Conservation (phyloP, 1,284 basidiomycete genomes). For the Pseudozyma hubeiensis region DNA sequence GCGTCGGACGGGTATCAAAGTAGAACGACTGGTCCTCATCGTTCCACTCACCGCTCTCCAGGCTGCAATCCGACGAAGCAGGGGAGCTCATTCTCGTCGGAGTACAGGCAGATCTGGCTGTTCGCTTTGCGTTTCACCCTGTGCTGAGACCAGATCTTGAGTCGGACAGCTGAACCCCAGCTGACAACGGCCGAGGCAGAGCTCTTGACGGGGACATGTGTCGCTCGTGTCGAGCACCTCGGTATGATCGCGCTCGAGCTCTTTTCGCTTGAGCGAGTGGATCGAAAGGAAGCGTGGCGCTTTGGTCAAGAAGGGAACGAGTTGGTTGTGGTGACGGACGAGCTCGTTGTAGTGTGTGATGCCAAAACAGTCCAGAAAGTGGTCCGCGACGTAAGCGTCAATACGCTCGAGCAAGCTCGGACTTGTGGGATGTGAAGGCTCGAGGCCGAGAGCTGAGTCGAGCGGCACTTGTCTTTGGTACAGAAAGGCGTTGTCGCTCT, state of each 20-base stretch:
- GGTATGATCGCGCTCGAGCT: constrained; percentile 41
- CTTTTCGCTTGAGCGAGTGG: constrained; percentile 39
- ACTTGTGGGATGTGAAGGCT: constrained; percentile 1
- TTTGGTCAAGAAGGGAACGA: constrained; percentile 29
- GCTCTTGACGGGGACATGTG: constrained; percentile 31
- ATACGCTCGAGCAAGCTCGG: constrained; percentile 14
- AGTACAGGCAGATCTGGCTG: background rate
- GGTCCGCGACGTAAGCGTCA: constrained; percentile 19
- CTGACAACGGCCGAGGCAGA: constrained; percentile 40
- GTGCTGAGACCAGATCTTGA: constrained; percentile 3
- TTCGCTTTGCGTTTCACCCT: background rate
- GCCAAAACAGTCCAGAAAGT: constrained; percentile 39
- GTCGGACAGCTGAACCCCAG: constrained; percentile 32
- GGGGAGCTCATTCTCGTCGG: no score
- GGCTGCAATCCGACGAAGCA: no score
- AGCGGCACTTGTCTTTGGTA: constrained; percentile 14
- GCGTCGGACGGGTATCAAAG: no score
- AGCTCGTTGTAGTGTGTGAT: constrained; percentile 31
- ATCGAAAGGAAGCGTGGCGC: constrained; percentile 47
- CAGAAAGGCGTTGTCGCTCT: constrained; percentile 30
- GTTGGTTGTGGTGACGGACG: constrained; percentile 19
- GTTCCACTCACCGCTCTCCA: no score
- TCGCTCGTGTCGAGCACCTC: constrained; percentile 21
- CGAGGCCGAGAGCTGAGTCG: constrained; percentile 24
- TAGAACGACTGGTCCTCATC: no score